Evolutionary conservation across 2,329 filamentous ascomycete genomes (phyloP).

Genomic region (Blumeria hordei): DNA sequence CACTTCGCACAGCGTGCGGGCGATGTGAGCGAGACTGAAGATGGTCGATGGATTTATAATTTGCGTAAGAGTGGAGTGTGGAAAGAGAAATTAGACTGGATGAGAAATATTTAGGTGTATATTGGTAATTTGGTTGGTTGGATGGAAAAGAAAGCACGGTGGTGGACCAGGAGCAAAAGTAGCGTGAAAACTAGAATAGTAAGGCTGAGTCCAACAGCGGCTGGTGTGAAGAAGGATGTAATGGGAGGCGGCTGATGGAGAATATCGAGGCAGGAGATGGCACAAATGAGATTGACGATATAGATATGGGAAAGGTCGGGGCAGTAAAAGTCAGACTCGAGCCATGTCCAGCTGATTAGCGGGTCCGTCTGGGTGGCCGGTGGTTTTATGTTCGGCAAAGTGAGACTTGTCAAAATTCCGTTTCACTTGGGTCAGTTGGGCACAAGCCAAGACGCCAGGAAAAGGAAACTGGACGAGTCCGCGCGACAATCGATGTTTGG

Average conservation of each 20-base stretch:
- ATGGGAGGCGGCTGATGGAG: not conserved
- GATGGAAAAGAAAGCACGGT: not conserved
- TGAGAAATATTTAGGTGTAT: not conserved
- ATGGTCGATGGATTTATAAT: no score
- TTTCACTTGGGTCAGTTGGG: not conserved
- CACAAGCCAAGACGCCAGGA: not conserved
- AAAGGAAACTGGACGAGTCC: not conserved
- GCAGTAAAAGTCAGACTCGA: not conserved
- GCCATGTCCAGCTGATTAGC: not conserved
- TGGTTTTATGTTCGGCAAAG: not conserved
- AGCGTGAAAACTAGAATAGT: not conserved
- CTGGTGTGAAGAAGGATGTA: not conserved
- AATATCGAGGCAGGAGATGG: not conserved
- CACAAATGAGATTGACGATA: not conserved
- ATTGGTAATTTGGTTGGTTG: not conserved
- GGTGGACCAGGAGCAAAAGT: not conserved
- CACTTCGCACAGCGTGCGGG: no score
- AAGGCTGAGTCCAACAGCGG: not conserved
- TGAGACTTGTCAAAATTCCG: not conserved
- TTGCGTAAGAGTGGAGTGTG: no score
- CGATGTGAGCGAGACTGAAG: no score
- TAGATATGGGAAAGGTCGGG: not conserved
- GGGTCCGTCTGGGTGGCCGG: not conserved
- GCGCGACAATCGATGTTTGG: not conserved
- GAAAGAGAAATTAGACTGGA: not conserved